A percentile compares a stretch with the other conserved stretches of the same genome.
These are phyloP conservation scores for Solidago caesia DNA, from an alignment of 129 eudicot species.

Conservation along the genomic window DNA sequence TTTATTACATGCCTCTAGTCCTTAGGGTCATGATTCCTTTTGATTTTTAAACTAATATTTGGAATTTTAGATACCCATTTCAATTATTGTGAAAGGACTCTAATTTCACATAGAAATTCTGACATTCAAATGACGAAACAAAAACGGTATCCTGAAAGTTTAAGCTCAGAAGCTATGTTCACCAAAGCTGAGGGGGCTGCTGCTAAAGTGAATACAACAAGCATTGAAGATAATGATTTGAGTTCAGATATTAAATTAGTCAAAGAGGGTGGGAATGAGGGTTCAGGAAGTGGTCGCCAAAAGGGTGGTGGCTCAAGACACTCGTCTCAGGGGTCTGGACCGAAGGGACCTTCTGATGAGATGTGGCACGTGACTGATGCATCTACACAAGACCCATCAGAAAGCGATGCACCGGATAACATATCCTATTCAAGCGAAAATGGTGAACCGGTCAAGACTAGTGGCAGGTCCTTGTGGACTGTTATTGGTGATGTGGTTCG, in stretches of 20 bases:
- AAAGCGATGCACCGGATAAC: conserved; percentile 36
- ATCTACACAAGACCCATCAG: conserved; percentile 41
- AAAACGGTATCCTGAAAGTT: conserved; percentile 25
- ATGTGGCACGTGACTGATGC: conserved; percentile 70
- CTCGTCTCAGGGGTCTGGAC: conserved; percentile 42
- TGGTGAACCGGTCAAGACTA: conserved; percentile 43
- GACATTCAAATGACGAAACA: conserved; percentile 28
- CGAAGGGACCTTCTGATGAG: conserved; percentile 74
- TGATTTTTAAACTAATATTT: background rate
- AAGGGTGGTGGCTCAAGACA: conserved; percentile 39
- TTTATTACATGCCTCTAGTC: too few species aligned
- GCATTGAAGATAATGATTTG: conserved; percentile 5
- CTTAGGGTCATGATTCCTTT: too few species aligned
- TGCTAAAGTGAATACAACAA: background rate
- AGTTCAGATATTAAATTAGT: background rate
- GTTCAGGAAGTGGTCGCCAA: conserved; percentile 22
- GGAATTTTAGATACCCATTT: conserved; percentile 22
- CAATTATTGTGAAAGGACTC: conserved; percentile 20
- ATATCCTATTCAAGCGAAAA: conserved; percentile 27
- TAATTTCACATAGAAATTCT: conserved; percentile 30
- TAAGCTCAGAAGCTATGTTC: conserved; percentile 21
- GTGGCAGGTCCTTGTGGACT: conserved; percentile 68
- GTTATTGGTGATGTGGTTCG: conserved; percentile 54
- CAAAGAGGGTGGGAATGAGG: background rate
- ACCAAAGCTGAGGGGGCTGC: background rate